Conservation (phyloP, 129 eudicot species). For the Erigeron canadensis region DNA sequence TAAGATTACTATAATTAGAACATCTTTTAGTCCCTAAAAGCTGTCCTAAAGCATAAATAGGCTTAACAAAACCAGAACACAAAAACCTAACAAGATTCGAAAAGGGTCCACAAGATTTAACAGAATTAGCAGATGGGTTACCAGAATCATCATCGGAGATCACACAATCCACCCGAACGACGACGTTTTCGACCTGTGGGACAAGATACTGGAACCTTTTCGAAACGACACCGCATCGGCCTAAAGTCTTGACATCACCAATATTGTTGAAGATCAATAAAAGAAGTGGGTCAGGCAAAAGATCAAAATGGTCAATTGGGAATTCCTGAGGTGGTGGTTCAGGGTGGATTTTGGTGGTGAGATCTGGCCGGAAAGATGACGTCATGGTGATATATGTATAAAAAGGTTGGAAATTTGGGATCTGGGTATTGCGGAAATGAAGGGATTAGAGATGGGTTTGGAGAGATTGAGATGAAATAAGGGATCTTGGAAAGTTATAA, state of each 20-base stretch:
- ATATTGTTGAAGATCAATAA: slow-evolving; percentile 65
- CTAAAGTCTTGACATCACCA: slow-evolving; percentile 77
- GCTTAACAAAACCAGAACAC: slow-evolving; percentile 55
- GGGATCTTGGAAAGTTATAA: neutral
- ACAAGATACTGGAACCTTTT: slow-evolving; percentile 57
- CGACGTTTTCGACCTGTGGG: slow-evolving; percentile 72
- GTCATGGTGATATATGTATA: slow-evolving; percentile 3
- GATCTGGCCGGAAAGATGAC: slow-evolving; percentile 54
- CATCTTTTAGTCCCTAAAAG: slow-evolving; percentile 42
- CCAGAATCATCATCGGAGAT: slow-evolving; percentile 70
- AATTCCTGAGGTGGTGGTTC: slow-evolving; percentile 33
- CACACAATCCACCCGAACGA: slow-evolving; percentile 84
- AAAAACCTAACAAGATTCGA: slow-evolving; percentile 42
- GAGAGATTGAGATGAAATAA: neutral
- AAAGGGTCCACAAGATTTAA: slow-evolving; percentile 52
- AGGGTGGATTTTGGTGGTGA: slow-evolving; percentile 53
- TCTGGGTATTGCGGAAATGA: neutral
- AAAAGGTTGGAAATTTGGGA: neutral
- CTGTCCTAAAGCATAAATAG: slow-evolving; percentile 57
- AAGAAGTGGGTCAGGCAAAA: slow-evolving; percentile 62
- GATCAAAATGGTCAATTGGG: slow-evolving; percentile 66
- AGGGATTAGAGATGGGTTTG: neutral
- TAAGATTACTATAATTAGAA: neutral
- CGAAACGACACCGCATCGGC: slow-evolving; percentile 68
- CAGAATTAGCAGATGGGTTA: slow-evolving; percentile 15